phyloP scores from a whole-genome alignment of 2,329 filamentous ascomycete genomes.

The Didymella exigua region DNA sequence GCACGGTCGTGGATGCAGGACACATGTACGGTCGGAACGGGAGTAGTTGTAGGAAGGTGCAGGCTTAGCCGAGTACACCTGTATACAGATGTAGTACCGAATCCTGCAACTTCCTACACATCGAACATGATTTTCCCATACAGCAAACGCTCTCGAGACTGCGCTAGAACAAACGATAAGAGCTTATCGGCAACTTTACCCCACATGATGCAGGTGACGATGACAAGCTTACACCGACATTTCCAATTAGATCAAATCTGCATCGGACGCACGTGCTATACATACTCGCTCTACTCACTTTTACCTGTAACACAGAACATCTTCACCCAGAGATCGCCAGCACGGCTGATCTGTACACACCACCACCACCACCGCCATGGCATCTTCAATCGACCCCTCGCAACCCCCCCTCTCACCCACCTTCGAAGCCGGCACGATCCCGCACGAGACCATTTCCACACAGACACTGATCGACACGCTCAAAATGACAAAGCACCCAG shows the following conservation, averaged over 20 bases:
- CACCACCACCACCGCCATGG: not conserved
- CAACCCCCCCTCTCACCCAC: conserved; percentile 1
- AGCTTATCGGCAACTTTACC: conserved; percentile 1
- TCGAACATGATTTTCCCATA: not conserved
- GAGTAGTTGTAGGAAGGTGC: not conserved
- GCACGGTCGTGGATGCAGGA: conserved; percentile 2
- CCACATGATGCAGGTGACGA: conserved; percentile 2
- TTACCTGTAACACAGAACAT: no score
- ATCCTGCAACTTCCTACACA: not conserved
- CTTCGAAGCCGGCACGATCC: not conserved
- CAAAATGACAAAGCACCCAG: conserved; percentile 51
- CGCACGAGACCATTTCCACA: conserved; percentile 19
- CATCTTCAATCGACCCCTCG: not conserved
- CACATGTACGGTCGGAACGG: not conserved
- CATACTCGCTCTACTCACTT: not conserved
- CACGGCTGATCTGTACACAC: not conserved
- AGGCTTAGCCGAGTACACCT: not conserved
- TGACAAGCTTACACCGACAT: conserved; percentile 9
- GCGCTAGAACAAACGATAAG: not conserved
- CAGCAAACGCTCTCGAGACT: not conserved
- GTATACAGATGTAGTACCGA: conserved; percentile 1
- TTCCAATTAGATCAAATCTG: not conserved
- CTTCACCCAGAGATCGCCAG: not conserved
- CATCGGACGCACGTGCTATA: conserved; percentile 3
- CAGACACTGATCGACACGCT: conserved; percentile 40